These are phyloP conservation scores for Zymoseptoria pseudotritici DNA, from an alignment of 2,329 filamentous ascomycete species.

Conservation along the genomic window DNA sequence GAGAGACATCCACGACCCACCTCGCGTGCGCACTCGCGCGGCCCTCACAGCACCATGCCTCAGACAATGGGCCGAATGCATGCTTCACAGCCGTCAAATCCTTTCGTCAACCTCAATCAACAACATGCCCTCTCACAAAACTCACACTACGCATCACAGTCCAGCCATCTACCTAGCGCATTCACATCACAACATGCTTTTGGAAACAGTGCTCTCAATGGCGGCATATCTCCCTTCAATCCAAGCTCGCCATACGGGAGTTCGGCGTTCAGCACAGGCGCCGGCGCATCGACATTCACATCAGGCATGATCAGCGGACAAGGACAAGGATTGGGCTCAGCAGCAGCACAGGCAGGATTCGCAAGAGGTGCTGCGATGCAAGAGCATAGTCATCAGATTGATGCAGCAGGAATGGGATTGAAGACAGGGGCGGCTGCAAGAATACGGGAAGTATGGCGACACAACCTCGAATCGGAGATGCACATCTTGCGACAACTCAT, in stretches of 20 bases:
- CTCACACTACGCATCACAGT: conserved; percentile 25
- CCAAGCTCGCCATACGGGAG: conserved; percentile 24
- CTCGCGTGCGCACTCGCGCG: background rate
- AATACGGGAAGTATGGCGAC: conserved; percentile 94
- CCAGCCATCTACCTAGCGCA: conserved; percentile 30
- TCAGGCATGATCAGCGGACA: conserved; percentile 25
- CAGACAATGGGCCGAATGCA: conserved; percentile 49
- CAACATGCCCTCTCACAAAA: conserved; percentile 29
- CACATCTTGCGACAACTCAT: conserved; percentile 71
- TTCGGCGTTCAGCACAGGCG: conserved; percentile 26
- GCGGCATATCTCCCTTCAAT: conserved; percentile 32
- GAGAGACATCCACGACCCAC: background rate
- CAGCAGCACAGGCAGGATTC: conserved; percentile 83
- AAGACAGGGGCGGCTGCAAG: conserved; percentile 61
- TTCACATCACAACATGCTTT: conserved; percentile 34
- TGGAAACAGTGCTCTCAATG: conserved; percentile 32
- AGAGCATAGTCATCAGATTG: conserved; percentile 32
- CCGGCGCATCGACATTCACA: conserved; percentile 23
- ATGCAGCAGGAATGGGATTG: conserved; percentile 32
- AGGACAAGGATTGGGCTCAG: conserved; percentile 68
- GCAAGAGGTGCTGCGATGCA: conserved; percentile 59
- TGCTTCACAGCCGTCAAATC: conserved; percentile 50
- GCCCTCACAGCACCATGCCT: background rate
- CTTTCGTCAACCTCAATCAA: conserved; percentile 51
- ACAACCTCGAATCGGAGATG: conserved; percentile 90